Evolutionary conservation across 768 basidiomycete species (phyloP).

Genomic region (Leccinum olivaceopallidum): DNA sequence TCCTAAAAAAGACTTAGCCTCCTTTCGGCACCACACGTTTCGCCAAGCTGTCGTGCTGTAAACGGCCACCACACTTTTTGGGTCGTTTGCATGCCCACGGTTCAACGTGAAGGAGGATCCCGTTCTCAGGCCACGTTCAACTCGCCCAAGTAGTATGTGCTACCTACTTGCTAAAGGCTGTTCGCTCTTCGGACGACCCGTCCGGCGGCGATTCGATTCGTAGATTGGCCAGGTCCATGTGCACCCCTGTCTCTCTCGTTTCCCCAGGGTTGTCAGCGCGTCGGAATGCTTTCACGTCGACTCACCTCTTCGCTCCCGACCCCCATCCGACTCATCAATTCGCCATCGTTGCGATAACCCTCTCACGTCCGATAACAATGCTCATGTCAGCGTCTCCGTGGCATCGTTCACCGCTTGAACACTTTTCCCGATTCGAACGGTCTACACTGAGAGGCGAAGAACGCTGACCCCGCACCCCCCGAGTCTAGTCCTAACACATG

Average conservation of each 20-base stretch:
- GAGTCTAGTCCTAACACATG: not conserved
- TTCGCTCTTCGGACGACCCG: not conserved
- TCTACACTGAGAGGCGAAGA: not conserved
- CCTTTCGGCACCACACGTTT: not conserved
- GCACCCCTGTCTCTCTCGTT: not conserved
- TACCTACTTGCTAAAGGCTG: not conserved
- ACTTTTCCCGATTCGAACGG: not conserved
- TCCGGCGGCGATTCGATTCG: not conserved
- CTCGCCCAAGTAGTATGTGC: not conserved
- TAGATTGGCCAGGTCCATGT: not conserved
- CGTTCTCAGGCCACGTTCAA: not conserved
- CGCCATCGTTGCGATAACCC: not conserved
- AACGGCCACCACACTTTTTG: not conserved
- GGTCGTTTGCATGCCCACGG: not conserved
- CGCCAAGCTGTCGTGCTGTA: not conserved
- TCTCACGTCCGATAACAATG: not conserved
- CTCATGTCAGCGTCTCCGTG: not conserved
- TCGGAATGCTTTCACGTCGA: not conserved
- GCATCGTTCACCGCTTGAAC: not conserved
- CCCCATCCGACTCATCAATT: not conserved
- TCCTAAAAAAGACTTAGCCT: not conserved
- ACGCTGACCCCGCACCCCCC: not conserved
- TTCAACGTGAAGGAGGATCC: not conserved
- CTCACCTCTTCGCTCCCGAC: not conserved
- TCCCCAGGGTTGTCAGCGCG: not conserved